Base-by-base conservation (phyloP, 2,329 filamentous ascomycete species). In the Chaetothyriales sp. region DNA sequence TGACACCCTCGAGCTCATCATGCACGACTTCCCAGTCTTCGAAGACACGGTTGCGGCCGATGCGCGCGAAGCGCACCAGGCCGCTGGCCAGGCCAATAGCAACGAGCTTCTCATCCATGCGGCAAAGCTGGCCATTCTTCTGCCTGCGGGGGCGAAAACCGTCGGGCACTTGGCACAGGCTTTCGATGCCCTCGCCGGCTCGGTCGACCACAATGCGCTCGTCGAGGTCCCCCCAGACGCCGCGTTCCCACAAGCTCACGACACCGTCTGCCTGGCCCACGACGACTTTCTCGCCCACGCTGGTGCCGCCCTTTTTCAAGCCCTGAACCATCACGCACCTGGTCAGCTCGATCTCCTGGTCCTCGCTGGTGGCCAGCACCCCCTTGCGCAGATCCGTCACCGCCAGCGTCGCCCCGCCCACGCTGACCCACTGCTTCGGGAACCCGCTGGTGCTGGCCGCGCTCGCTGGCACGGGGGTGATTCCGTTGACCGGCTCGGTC, bases 281-380 rank as follows among this genome's bases (percentile, higher is more conserved):
- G 2, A 92, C 66, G 2, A 92, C 75, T 63, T 84, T 84, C 60
- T 83, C 76, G 4, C 86, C 86, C 46, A 85, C 84, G 60, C 79
- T 82, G 5, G 75, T 75, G 26, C 76, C 77, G 42, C 68, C 70
- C 26, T 82, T 80, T 0, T 84, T 80, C 54, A 95, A 68, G 0
- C 88, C 88, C 0, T 81, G 77, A 18, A 96, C 80, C 62, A 87
- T 86, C 46, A 80, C 73, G 1, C 84, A 84, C 61, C 83, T 85
- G n/a, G 95, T 74, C 52, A 96, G 70, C 67, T 96, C 87, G 57
- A 95, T 89, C 61, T 93, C 92, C 64, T 96, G 92, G 61, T 96
- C 88, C 63, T 95, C 92, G 58, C 87, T 95, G 53, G 83, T 83
- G 2, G 89, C 83, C 44, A 96, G 71, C 5, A 95, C 86, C 12